Conservation (phyloP, 1,139 yeast species). For the Diutina siamensis region DNA sequence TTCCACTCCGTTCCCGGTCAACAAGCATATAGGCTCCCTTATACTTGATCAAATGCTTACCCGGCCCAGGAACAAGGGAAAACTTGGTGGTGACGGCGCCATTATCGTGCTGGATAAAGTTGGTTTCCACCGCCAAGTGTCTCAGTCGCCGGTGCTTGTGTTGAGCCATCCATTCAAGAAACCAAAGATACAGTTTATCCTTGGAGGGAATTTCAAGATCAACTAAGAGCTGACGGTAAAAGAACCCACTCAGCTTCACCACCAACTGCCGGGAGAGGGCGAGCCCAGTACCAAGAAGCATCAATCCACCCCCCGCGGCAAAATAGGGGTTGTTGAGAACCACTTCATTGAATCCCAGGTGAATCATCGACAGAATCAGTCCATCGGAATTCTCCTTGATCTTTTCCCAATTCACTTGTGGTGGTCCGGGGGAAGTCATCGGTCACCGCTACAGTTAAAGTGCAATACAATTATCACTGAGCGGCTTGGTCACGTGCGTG, state of each 20-base stretch:
- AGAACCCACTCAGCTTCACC: constrained; percentile 48
- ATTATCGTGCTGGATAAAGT: constrained; percentile 79
- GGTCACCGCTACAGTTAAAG: not conserved
- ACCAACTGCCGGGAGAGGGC: constrained; percentile 70
- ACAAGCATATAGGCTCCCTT: constrained; percentile 84
- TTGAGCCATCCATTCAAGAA: constrained; percentile 91
- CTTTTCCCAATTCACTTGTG: constrained; percentile 23
- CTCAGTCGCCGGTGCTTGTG: constrained; percentile 64
- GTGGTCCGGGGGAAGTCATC: constrained; percentile 3
- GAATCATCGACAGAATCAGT: constrained; percentile 21
- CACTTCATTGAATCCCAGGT: constrained; percentile 37
- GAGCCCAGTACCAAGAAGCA: constrained; percentile 82
- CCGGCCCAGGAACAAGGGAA: constrained; percentile 96
- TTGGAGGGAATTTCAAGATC: constrained; percentile 90
- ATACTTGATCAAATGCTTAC: constrained; percentile 78
- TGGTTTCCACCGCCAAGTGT: constrained; percentile 85
- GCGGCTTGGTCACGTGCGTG: not conserved
- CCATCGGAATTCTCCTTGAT: constrained; percentile 29
- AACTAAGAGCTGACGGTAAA: constrained; percentile 76
- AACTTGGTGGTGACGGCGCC: constrained; percentile 85
- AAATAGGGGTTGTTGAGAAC: constrained; percentile 77
- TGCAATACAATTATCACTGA: too few relatives aligned
- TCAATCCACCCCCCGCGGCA: constrained; percentile 95
- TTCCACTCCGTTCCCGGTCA: constrained; percentile 81
- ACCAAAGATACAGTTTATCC: constrained; percentile 92